Percentiles rank a stretch among this genome's conserved stretches.
Evolutionary conservation across 2,329 filamentous ascomycete genomes (phyloP).

Genomic region (Zymoseptoria ardabiliae): DNA sequence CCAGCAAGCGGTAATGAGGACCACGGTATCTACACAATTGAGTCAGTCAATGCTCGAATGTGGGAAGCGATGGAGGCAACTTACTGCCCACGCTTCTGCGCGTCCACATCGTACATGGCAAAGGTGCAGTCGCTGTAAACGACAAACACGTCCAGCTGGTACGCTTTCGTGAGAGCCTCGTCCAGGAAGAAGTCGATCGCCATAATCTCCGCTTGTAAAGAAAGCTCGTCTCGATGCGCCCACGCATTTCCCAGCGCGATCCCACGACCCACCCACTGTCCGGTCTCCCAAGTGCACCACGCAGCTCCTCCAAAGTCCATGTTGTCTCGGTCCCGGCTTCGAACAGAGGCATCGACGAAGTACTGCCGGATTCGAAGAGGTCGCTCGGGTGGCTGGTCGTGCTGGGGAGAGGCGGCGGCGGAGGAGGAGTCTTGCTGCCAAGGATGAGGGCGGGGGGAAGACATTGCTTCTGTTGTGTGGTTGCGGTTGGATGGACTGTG

Average conservation of each 20-base stretch:
- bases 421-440: background rate
- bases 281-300: background rate
- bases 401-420: background rate
- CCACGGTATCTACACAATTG: background rate
- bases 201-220: background rate
- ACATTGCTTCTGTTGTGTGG: background rate
- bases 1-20: background rate
- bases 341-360: background rate
- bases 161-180: background rate
- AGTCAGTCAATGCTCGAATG: too few species aligned
- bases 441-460: background rate
- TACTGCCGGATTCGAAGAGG: background rate
- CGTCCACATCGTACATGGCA: too few species aligned
- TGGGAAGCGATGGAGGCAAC: too few species aligned
- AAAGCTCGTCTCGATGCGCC: background rate
- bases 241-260: background rate
- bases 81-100: too few species aligned
- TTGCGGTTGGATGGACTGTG: background rate
- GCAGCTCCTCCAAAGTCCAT: background rate
- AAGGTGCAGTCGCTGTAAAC: background rate
- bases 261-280: background rate
- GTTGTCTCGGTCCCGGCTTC: background rate
- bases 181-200: background rate
- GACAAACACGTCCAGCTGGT: background rate
- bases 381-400: background rate